Percentiles rank a stretch among this genome's conserved stretches.
phyloP scores from a whole-genome alignment of 2,329 filamentous ascomycete species.

The Monilinia fructigena region DNA sequence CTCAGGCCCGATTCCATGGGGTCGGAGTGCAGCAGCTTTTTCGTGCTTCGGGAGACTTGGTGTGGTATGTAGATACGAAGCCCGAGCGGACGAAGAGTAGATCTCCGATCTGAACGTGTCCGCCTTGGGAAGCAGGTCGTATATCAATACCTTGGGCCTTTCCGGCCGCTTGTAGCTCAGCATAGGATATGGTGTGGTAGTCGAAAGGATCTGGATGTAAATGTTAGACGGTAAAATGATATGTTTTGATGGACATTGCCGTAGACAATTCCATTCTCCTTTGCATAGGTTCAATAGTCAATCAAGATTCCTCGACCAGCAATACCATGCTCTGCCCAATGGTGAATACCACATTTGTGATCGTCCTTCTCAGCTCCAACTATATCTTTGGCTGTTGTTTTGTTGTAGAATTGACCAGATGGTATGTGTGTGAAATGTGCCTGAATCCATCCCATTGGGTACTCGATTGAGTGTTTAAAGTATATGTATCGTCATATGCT shows the following conservation, averaged over 20 bases:
- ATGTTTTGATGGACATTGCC: constrained; percentile 21
- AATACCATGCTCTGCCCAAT: constrained; percentile 40
- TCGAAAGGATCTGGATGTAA: constrained; percentile 36
- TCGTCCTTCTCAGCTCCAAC: constrained; percentile 31
- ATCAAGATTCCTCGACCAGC: constrained; percentile 26
- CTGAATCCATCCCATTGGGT: constrained; percentile 59
- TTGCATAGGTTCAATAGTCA: constrained; percentile 46
- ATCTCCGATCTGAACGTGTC: constrained; percentile 52
- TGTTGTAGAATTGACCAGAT: constrained; percentile 36
- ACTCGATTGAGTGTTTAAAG: constrained; percentile 57
- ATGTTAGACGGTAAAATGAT: not conserved
- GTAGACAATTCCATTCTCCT: constrained; percentile 43
- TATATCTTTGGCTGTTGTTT: constrained; percentile 35
- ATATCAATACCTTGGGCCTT: constrained; percentile 39
- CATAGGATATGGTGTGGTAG: constrained; percentile 34
- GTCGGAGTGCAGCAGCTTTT: constrained; percentile 43
- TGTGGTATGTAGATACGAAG: constrained; percentile 44
- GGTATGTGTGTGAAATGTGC: constrained; percentile 41
- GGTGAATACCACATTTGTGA: constrained; percentile 38
- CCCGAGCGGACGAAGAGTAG: constrained; percentile 52
- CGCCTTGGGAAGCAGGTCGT: constrained; percentile 45
- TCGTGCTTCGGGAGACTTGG: constrained; percentile 43
- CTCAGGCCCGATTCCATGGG: constrained; percentile 42
- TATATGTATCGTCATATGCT: constrained; percentile 61
- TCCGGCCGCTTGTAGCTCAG: constrained; percentile 35